These are phyloP conservation scores for Alternaria dauci DNA, from an alignment of 2,329 filamentous ascomycete species.

Conservation along the genomic window DNA sequence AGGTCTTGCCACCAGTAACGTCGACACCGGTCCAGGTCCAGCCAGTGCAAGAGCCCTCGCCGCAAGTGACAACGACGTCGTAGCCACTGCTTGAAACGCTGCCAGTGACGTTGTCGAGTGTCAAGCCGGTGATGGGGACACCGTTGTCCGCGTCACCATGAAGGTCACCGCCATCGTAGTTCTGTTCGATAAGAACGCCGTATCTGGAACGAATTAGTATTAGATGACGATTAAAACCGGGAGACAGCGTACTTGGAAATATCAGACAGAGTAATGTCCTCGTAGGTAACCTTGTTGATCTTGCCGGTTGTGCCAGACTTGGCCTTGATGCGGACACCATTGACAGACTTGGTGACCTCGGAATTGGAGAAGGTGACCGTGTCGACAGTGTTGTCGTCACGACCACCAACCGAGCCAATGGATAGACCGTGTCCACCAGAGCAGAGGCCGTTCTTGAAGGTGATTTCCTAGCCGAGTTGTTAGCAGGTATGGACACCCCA, in stretches of 20 bases:
- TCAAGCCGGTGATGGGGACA: conserved; percentile 56
- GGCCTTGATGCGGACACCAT: conserved; percentile 67
- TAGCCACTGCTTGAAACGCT: conserved; percentile 49
- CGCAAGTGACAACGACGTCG: conserved; percentile 64
- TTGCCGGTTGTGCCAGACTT: conserved; percentile 60
- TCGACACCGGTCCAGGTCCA: conserved; percentile 63
- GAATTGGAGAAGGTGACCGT: conserved; percentile 62
- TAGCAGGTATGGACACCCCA: conserved; percentile 4
- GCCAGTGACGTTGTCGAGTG: conserved; percentile 51
- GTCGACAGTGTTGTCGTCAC: conserved; percentile 62
- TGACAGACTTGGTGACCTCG: conserved; percentile 60
- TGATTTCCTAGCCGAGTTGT: conserved; percentile 32
- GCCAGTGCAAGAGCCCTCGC: conserved; percentile 56
- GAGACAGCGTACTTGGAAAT: conserved; percentile 45
- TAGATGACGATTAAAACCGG: neutral
- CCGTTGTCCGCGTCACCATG: conserved; percentile 57
- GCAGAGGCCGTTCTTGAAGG: conserved; percentile 55
- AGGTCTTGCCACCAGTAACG: conserved; percentile 50
- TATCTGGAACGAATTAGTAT: conserved; percentile 35
- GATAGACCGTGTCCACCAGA: conserved; percentile 65
- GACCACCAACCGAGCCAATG: conserved; percentile 66
- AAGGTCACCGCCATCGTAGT: conserved; percentile 58
- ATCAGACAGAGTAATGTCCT: conserved; percentile 55
- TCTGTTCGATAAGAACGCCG: conserved; percentile 61
- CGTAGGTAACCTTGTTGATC: conserved; percentile 59